These are phyloP conservation scores for Panicum virgatum DNA, from an alignment of 202 grass and related monocot species.

Conservation along the genomic window DNA sequence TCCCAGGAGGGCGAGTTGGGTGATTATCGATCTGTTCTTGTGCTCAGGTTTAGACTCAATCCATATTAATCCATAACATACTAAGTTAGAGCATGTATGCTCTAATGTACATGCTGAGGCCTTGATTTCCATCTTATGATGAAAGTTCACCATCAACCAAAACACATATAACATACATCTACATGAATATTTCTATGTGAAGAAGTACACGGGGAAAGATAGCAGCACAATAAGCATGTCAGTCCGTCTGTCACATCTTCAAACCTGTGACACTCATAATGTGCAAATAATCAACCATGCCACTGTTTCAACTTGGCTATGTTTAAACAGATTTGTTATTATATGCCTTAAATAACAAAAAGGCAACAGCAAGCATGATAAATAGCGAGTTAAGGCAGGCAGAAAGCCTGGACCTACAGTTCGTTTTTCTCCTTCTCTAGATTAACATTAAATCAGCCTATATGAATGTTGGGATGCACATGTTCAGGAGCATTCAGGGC, in stretches of 20 bases:
- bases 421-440: background rate
- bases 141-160: background rate
- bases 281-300: slow-evolving; percentile 1
- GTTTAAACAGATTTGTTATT: background rate
- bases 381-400: background rate
- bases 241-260: background rate
- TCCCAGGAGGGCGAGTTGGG: no score
- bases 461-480: background rate
- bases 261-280: background rate
- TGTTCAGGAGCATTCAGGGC: background rate
- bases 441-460: background rate
- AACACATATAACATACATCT: background rate
- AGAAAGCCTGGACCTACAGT: background rate
- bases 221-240: background rate
- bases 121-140: slow-evolving; percentile 20
- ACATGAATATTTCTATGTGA: background rate
- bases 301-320: slow-evolving; percentile 2
- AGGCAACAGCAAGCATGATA: background rate
- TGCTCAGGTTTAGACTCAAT: no score
- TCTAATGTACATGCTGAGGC: background rate
- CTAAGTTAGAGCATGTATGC: background rate
- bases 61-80: no score
- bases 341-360: background rate
- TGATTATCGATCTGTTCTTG: no score
- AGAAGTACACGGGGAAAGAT: background rate